These are phyloP conservation scores for Rhizophora mangle DNA, from an alignment of 345 rosid species.

Conservation along the genomic window DNA sequence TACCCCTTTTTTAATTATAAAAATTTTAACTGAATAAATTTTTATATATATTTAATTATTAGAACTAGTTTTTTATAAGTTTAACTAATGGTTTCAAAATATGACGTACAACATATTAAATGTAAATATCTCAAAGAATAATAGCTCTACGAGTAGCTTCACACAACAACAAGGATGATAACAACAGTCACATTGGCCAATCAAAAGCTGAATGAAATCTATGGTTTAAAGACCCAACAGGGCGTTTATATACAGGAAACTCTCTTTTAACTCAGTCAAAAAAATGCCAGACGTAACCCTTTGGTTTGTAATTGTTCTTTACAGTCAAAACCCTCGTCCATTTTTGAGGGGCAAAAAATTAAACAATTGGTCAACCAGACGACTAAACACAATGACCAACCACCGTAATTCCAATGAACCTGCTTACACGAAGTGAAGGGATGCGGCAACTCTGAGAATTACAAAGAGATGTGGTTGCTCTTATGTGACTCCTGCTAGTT, in stretches of 20 bases:
- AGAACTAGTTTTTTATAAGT: too few relatives aligned
- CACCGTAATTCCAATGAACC: conserved; percentile 7
- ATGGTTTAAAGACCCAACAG: conserved; percentile 14
- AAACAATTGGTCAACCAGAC: conserved; percentile 11
- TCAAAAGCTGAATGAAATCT: too few relatives aligned
- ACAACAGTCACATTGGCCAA: too few relatives aligned
- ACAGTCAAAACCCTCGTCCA: conserved; percentile 24
- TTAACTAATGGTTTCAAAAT: too few relatives aligned
- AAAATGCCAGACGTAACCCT: conserved; percentile 14
- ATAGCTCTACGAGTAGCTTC: too few relatives aligned
- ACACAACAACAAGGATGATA: too few relatives aligned
- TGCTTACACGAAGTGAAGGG: background rate
- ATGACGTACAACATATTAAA: too few relatives aligned
- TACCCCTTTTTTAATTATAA: too few relatives aligned
- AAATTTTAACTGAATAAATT: too few relatives aligned
- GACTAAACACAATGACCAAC: conserved; percentile 20
- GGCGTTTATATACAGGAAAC: conserved; percentile 28
- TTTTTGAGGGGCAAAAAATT: conserved; percentile 10
- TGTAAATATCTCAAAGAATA: too few relatives aligned
- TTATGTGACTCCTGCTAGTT: background rate
- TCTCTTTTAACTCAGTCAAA: conserved; percentile 7
- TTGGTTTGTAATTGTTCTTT: conserved; percentile 19
- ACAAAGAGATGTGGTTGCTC: background rate
- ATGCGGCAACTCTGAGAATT: background rate
- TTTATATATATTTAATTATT: too few relatives aligned